Evolutionary conservation across 106 monocot genomes (phyloP), one percentile per base, ranked within the genome.

Genomic region (Xerophyta viscosa): DNA sequence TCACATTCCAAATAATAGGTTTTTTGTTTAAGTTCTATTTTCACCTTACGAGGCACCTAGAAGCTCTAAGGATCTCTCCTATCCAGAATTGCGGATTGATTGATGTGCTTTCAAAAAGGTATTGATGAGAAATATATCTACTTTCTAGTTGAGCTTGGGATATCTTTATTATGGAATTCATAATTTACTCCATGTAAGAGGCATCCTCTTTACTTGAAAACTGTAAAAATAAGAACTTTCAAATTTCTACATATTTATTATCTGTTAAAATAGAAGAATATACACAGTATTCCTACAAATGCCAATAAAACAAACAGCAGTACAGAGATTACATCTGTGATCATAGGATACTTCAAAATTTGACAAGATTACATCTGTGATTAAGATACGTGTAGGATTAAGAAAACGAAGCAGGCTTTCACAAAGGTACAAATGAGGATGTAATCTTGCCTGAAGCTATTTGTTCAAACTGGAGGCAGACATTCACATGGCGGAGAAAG

Each of bases 221-320:
- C 3, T 60, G 51, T 29, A 50, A 42, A 15, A 52, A 9, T n/a
- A 42, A 78, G 57, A 46, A 2, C 46, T 46, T 27, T 44, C 31
- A 59, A 24, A 66, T 43, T 29, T 78, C 83, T 54, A 63, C 44
- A 58, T 70, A 66, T 20, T 75, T 74, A n/a, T 42, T 51, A 41
- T 73, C 70, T 48, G 70, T 63, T 37, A 84, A 84, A 14, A 85
- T n/a, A n/a, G n/a, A n/a, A n/a, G n/a, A n/a, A n/a, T n/a, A n/a
- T 79, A 11, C 84, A 63, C 17, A 71, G 75, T 4, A 85, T 74
- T 17, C 84, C 79, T 85, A 68, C 52, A 58, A 53, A 46, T n/a
- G n/a, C n/a, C n/a, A n/a, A n/a, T n/a, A 33, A 5, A 33, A 33
- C 10, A 39, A 39, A 39, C 15, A 3, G 1, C 10, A 3, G 15